A percentile compares a stretch with the other conserved stretches of the same genome.
phyloP scores from a whole-genome alignment of 495 filamentous ascomycete genomes.

The Aspergillus hancockii region DNA sequence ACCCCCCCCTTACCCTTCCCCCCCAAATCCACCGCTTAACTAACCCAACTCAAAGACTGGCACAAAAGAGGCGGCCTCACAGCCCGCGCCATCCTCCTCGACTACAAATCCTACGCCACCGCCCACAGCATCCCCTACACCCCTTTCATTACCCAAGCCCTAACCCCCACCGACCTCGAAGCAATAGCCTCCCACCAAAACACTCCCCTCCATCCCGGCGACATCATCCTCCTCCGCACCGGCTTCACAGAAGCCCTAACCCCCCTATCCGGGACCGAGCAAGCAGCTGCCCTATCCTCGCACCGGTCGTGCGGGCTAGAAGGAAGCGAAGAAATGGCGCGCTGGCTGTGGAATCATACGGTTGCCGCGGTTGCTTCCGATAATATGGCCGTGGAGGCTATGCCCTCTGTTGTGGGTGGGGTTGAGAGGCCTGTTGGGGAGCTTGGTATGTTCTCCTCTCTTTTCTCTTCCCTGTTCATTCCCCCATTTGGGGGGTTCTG shows the following conservation, averaged over 20 bases:
- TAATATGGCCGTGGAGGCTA: conserved; percentile 30
- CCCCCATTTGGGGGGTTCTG: too few species aligned
- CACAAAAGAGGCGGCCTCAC: conserved; percentile 40
- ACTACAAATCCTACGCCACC: conserved; percentile 43
- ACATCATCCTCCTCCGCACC: conserved; percentile 48
- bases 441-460: conserved; percentile 1
- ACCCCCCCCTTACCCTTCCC: neutral
- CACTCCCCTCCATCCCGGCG: conserved; percentile 36
- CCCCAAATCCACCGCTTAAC: neutral
- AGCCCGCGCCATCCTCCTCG: conserved; percentile 48
- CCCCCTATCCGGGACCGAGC: conserved; percentile 32
- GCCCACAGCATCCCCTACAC: conserved; percentile 33
- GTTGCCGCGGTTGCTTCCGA: conserved; percentile 37
- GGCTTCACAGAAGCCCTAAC: conserved; percentile 42
- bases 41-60: conserved; percentile 23
- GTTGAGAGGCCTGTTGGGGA: conserved; percentile 8
- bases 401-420: conserved; percentile 23
- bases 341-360: conserved; percentile 34
- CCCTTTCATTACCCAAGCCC: conserved; percentile 35
- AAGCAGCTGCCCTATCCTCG: conserved; percentile 17
- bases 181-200: conserved; percentile 33
- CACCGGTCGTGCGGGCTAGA: conserved; percentile 25
- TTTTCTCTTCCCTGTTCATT: too few species aligned
- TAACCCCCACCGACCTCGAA: conserved; percentile 32
- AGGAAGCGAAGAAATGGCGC: conserved; percentile 26